Conservation (phyloP, 352 stramenopile genomes). For the Phytophthora fragariaefolia region DNA sequence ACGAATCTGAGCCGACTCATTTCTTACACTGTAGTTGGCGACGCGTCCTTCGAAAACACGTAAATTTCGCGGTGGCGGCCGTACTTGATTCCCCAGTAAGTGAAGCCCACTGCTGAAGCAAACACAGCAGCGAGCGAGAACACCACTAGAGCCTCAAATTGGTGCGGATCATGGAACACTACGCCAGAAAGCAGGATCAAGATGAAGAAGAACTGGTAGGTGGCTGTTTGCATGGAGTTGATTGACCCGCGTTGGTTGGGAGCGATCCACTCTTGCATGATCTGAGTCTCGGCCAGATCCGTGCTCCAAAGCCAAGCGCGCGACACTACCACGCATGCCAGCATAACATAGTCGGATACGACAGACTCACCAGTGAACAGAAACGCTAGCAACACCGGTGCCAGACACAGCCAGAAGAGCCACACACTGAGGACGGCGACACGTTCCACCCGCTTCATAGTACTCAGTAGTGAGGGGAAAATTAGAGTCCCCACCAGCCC, state of each 20-base stretch:
- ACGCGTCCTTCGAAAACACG: constrained; percentile 20
- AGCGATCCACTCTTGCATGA: constrained; percentile 79
- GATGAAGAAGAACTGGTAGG: constrained; percentile 73
- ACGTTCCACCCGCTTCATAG: constrained; percentile 47
- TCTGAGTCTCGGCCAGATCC: constrained; percentile 71
- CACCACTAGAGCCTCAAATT: constrained; percentile 65
- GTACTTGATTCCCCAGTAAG: constrained; percentile 58
- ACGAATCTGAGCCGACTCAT: too few species aligned
- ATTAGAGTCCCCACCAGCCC: constrained; percentile 59
- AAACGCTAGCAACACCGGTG: constrained; percentile 49
- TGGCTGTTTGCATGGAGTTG: constrained; percentile 72
- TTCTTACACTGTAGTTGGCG: constrained; percentile 13
- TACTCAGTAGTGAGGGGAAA: constrained; percentile 44
- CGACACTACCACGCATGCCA: constrained; percentile 56
- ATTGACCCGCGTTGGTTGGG: constrained; percentile 54
- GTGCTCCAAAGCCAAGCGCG: constrained; percentile 63
- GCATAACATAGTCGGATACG: constrained; percentile 63
- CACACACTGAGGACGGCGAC: constrained; percentile 63
- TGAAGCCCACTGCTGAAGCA: constrained; percentile 56
- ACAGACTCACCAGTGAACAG: constrained; percentile 47
- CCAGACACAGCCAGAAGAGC: constrained; percentile 66
- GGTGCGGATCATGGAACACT: constrained; percentile 53
- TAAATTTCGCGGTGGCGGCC: constrained; percentile 48
- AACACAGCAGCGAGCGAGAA: constrained; percentile 57
- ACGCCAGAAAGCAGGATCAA: constrained; percentile 58